Evolutionary conservation across 2,329 filamentous ascomycete genomes (phyloP), one percentile per base, ranked within the genome.

Genomic region (Pseudophaeomoniella oleicola): DNA sequence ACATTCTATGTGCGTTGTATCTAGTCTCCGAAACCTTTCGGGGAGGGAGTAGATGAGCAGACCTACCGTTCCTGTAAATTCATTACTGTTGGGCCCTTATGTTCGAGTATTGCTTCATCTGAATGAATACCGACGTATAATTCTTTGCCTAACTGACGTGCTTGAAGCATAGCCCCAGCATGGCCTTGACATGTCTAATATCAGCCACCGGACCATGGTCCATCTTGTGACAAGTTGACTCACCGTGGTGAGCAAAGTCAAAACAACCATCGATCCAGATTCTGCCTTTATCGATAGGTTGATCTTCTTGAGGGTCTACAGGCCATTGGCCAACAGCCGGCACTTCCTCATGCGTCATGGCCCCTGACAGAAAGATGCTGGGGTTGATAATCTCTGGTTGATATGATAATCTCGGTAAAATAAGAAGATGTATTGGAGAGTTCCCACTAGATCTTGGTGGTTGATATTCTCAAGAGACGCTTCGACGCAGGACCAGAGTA

Each of bases 201-300:
- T 37, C 31, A 17, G 16, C 10, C 11, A 14, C 30, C 30, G 30
- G 13, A n/a, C n/a, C n/a, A n/a, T n/a, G n/a, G n/a, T n/a, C n/a
- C n/a, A n/a, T n/a, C n/a, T n/a, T n/a, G n/a, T n/a, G n/a, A n/a
- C 13, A 6, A 32, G n/a, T 30, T 22, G 16, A 49, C 63, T 46
- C 59, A 85, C 83, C 90, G 57, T 96, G 90, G 58, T 98, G 90
- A 63, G 87, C 92, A 62, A 98, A 98, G 66, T 98, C 90, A 64
- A 94, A 98, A 69, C 90, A 98, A 44, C 90, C 90, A 57, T 98
- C 90, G 16, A 98, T 82, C 92, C 92, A 98, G 51, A 98, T 83
- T 46, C 88, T 78, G 50, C 82, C 76, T 39, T 79, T 69, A 16
- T 60, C 63, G 33, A 78, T 64, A 2, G 62, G 53, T 30, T 71